Percentiles rank a stretch among this genome's conserved stretches.
phyloP scores from a whole-genome alignment of 441 rosid genomes.

The Populus hybrid region DNA sequence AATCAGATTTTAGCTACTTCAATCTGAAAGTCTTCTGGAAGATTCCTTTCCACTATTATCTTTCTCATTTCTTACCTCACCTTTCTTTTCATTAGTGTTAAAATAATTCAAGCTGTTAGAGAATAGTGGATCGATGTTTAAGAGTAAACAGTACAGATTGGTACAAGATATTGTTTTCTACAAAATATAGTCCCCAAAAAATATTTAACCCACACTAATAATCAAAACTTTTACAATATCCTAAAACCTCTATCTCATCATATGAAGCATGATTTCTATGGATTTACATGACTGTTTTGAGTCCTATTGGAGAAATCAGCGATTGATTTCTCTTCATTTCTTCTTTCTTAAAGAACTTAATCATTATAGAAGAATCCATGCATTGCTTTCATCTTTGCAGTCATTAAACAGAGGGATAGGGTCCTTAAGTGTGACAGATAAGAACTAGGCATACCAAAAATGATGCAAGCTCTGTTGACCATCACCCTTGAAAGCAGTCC shows the following conservation, averaged over 20 bases:
- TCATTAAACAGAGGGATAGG: slow-evolving; percentile 4
- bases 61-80: neutral
- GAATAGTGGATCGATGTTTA: neutral
- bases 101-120: neutral
- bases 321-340: neutral
- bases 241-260: neutral
- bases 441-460: slow-evolving; percentile 61
- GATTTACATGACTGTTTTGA: neutral
- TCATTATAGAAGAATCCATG: neutral
- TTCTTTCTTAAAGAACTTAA: neutral
- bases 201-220: neutral
- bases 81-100: neutral
- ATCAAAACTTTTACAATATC: neutral
- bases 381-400: neutral
- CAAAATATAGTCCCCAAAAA: neutral
- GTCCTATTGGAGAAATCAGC: too few relatives aligned
- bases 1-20: neutral
- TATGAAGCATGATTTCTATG: neutral
- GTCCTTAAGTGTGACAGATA: slow-evolving; percentile 6
- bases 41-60: neutral
- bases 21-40: neutral
- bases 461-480: slow-evolving; percentile 92
- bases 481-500: slow-evolving; percentile 92
- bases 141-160: neutral
- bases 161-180: neutral